phyloP scores from a whole-genome alignment of 2,329 filamentous ascomycete species.

The Fusarium beomiforme region DNA sequence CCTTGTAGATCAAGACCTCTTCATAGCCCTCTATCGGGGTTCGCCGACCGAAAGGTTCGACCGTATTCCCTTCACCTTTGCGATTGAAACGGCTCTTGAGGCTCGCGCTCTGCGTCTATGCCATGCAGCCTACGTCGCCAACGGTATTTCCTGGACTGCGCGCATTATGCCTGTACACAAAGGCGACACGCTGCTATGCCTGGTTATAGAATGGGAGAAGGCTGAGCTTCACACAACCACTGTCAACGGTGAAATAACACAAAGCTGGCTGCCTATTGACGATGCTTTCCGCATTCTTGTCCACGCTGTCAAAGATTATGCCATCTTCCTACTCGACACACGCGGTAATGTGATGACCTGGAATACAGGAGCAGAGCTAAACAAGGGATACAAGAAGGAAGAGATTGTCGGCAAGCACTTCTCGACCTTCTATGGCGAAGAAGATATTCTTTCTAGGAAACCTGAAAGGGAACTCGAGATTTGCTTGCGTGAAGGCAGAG shows the following conservation, averaged over 20 bases:
- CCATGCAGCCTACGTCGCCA: neutral
- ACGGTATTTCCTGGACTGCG: constrained; percentile 1
- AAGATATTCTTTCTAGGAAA: neutral
- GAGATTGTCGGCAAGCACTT: constrained; percentile 8
- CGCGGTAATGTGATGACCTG: constrained; percentile 3
- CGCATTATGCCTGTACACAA: neutral
- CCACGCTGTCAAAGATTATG: constrained; percentile 8
- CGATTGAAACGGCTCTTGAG: neutral
- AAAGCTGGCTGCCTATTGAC: constrained; percentile 5
- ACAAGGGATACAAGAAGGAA: constrained; percentile 4
- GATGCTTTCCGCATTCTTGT: constrained; percentile 4
- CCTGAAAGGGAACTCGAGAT: constrained; percentile 8
- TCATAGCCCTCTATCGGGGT: neutral
- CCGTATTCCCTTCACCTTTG: neutral
- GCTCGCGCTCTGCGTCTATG: neutral
- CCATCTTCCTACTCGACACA: constrained; percentile 3
- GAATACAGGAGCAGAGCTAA: constrained; percentile 3
- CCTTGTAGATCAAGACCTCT: neutral
- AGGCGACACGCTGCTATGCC: neutral
- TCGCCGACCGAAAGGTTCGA: constrained; percentile 2
- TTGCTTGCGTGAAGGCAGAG: neutral
- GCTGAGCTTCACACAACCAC: neutral
- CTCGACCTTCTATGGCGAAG: neutral
- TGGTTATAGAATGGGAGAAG: neutral
- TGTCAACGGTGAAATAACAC: neutral